phyloP scores from a whole-genome alignment of 805 yeast genomes.

The Saccharomycopsis vini region DNA sequence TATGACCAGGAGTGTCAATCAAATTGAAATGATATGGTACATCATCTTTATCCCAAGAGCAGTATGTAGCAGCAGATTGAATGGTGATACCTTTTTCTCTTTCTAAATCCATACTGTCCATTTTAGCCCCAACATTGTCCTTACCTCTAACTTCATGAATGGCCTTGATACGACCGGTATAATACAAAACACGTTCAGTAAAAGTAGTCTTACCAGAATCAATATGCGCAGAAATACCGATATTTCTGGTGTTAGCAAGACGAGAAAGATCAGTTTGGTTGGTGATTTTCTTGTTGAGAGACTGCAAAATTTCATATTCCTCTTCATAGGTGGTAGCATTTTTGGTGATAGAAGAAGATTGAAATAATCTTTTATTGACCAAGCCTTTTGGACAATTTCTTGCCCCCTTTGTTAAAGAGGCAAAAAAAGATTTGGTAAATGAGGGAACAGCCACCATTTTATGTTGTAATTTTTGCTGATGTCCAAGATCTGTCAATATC shows the following conservation, averaged over 20 bases:
- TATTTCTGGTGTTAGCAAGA: slow-evolving; percentile 67
- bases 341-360: slow-evolving; percentile 24
- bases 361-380: slow-evolving; percentile 25
- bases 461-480: too few species aligned
- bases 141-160: slow-evolving; percentile 96
- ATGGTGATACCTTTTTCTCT: slow-evolving; percentile 98
- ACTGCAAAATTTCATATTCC: slow-evolving; percentile 61
- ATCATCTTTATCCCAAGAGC: slow-evolving; percentile 81
- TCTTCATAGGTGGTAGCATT: slow-evolving; percentile 65
- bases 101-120: slow-evolving; percentile 98
- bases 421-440: neutral
- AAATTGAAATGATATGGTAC: slow-evolving; percentile 77
- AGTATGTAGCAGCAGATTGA: slow-evolving; percentile 97
- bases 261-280: slow-evolving; percentile 43
- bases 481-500: too few species aligned
- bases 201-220: slow-evolving; percentile 98
- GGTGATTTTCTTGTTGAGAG: slow-evolving; percentile 36
- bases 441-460: neutral
- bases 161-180: slow-evolving; percentile 94
- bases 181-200: slow-evolving; percentile 92
- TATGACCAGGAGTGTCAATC: slow-evolving; percentile 98
- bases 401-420: neutral
- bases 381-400: neutral
- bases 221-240: slow-evolving; percentile 96
- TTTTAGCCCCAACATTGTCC: slow-evolving; percentile 97